Percentiles rank a stretch among this genome's conserved stretches.
Evolutionary conservation across 176 grass and related monocot species (phyloP).

Genomic region (Carex kokanica): DNA sequence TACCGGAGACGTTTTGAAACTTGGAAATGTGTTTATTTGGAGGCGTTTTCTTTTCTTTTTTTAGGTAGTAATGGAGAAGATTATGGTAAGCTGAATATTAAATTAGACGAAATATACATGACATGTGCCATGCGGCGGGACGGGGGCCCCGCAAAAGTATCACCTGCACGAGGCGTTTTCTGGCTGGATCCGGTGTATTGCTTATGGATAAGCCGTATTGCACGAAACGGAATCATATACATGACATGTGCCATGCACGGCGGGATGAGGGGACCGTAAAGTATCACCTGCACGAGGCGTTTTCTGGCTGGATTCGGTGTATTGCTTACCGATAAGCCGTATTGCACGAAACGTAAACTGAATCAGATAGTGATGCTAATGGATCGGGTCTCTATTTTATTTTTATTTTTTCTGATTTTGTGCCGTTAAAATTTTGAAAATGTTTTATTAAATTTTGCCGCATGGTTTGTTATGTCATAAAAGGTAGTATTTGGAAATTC

Average conservation of each 20-base stretch:
- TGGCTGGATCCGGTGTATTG: not conserved
- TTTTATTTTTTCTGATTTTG: not conserved
- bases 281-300: too few species aligned
- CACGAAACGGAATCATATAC: too few species aligned
- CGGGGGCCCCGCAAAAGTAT: not conserved
- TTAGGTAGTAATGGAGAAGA: not conserved
- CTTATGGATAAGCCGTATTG: too few species aligned
- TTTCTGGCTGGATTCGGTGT: too few species aligned
- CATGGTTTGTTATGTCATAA: not conserved
- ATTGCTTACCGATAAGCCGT: too few species aligned
- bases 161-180: not conserved
- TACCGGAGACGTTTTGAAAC: not conserved
- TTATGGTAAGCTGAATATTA: not conserved
- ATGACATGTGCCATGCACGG: too few species aligned
- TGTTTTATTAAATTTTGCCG: not conserved
- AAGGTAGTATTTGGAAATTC: too few species aligned
- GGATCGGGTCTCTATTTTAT: not conserved
- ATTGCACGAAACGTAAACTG: too few species aligned
- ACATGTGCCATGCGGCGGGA: not conserved
- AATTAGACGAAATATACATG: not conserved
- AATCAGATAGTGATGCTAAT: conserved; percentile 24
- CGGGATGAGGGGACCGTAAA: too few species aligned
- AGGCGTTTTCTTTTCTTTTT: not conserved
- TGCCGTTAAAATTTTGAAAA: not conserved
- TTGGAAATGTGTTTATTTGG: not conserved